Evolutionary conservation across 495 filamentous ascomycete genomes (phyloP).

Genomic region (Podospora anserina): DNA sequence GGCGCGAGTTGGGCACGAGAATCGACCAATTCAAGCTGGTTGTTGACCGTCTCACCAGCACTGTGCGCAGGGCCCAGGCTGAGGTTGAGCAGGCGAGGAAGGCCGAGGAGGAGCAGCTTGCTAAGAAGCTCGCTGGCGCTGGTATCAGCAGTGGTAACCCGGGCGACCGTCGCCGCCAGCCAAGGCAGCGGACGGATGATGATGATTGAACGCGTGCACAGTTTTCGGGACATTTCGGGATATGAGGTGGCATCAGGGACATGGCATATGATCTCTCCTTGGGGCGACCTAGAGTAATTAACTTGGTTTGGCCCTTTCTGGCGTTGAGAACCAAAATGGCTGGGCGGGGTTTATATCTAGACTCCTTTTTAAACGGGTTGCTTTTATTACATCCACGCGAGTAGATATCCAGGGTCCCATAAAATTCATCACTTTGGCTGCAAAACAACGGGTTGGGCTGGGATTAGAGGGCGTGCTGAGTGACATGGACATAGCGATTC

Average conservation of each 20-base stretch:
- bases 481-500: neutral
- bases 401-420: neutral
- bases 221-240: neutral
- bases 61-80: constrained; percentile 74
- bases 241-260: constrained; percentile 6
- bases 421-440: neutral
- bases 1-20: constrained; percentile 84
- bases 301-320: neutral
- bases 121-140: constrained; percentile 51
- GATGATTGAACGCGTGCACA: constrained; percentile 39
- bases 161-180: constrained; percentile 26
- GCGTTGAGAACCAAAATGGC: neutral
- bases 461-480: neutral
- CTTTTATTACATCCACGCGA: neutral
- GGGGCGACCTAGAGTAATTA: neutral
- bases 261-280: neutral
- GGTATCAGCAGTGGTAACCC: constrained; percentile 35
- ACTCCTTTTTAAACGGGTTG: neutral
- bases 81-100: constrained; percentile 58
- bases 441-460: neutral
- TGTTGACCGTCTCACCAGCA: constrained; percentile 67
- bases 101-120: constrained; percentile 56
- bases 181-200: constrained; percentile 45
- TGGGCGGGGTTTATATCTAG: neutral
- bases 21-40: constrained; percentile 86